Percentiles rank a stretch among this genome's conserved stretches.
Evolutionary conservation across 2,329 filamentous ascomycete genomes (phyloP).

Genomic region (Fusarium austroafricanum): DNA sequence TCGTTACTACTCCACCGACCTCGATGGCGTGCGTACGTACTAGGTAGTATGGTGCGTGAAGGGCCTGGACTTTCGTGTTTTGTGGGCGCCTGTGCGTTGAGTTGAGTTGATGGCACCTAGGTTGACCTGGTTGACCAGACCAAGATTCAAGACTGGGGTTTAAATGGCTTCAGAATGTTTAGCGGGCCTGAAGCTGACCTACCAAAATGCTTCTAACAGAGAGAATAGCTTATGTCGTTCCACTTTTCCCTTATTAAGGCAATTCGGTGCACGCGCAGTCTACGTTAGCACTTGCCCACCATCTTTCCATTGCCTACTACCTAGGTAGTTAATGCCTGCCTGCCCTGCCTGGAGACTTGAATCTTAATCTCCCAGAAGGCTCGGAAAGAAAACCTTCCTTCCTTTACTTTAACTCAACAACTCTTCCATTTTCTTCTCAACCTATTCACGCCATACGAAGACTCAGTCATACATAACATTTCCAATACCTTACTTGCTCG

Average conservation of each 20-base stretch:
- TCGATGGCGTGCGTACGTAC: conserved; percentile 41
- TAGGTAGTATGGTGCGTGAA: conserved; percentile 34
- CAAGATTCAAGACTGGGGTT: conserved; percentile 24
- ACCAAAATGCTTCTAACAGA: conserved; percentile 20
- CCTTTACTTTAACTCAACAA: conserved; percentile 17
- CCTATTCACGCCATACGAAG: conserved; percentile 1
- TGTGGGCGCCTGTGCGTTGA: conserved; percentile 23
- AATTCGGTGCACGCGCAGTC: conserved; percentile 22
- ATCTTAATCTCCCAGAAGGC: conserved; percentile 29
- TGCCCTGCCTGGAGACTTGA: conserved; percentile 36
- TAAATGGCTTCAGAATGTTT: conserved; percentile 18
- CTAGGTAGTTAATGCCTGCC: not conserved
- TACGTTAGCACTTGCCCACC: conserved; percentile 16
- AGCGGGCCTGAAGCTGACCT: conserved; percentile 36
- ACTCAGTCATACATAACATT: not conserved
- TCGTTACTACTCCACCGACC: conserved; percentile 16
- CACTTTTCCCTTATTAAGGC: conserved; percentile 32
- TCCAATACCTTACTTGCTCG: not conserved
- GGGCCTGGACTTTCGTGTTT: conserved; percentile 36
- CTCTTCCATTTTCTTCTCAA: conserved; percentile 31
- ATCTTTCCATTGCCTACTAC: not conserved
- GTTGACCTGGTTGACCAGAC: not conserved
- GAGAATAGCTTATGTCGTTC: conserved; percentile 24
- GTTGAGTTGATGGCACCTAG: conserved; percentile 14
- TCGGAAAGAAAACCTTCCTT: conserved; percentile 42